Evolutionary conservation across 306 rosid species (phyloP).

Genomic region (Coriaria nepalensis): DNA sequence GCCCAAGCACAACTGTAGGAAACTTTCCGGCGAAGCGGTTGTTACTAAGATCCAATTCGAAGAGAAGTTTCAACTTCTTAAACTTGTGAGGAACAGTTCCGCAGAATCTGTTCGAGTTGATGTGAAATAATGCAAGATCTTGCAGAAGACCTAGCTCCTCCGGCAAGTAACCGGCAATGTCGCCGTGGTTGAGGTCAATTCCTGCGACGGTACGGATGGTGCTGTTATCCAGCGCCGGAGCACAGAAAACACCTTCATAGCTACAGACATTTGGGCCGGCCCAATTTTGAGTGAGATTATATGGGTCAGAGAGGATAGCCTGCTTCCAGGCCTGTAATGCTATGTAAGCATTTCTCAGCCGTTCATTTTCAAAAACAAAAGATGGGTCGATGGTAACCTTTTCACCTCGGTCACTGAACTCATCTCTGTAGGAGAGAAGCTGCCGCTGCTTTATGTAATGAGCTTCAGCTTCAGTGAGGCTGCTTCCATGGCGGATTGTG

Average conservation of each 20-base stretch:
- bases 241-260: conserved; percentile 60
- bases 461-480: conserved; percentile 40
- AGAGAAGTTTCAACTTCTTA: conserved; percentile 33
- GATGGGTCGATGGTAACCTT: conserved; percentile 51
- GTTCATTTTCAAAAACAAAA: conserved; percentile 49
- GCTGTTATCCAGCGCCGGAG: conserved; percentile 43
- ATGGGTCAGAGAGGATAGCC: conserved; percentile 84
- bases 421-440: conserved; percentile 73
- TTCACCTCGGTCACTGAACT: conserved; percentile 77
- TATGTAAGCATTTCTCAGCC: conserved; percentile 58
- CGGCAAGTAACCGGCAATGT: conserved; percentile 91
- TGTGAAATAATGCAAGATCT: conserved; percentile 75
- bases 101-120: conserved; percentile 79
- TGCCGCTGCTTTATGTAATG: conserved; percentile 57
- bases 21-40: conserved; percentile 85
- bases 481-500: conserved; percentile 28
- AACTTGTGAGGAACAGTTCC: conserved; percentile 80
- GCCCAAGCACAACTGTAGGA: conserved; percentile 53
- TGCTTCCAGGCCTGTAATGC: conserved; percentile 81
- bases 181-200: conserved; percentile 88
- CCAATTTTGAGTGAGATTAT: conserved; percentile 48
- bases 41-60: conserved; percentile 81
- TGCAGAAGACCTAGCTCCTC: conserved; percentile 64
- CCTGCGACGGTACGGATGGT: conserved; percentile 74
- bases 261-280: conserved; percentile 63